phyloP scores from a whole-genome alignment of 2,329 filamentous ascomycete species.

The Botrytis byssoidea region DNA sequence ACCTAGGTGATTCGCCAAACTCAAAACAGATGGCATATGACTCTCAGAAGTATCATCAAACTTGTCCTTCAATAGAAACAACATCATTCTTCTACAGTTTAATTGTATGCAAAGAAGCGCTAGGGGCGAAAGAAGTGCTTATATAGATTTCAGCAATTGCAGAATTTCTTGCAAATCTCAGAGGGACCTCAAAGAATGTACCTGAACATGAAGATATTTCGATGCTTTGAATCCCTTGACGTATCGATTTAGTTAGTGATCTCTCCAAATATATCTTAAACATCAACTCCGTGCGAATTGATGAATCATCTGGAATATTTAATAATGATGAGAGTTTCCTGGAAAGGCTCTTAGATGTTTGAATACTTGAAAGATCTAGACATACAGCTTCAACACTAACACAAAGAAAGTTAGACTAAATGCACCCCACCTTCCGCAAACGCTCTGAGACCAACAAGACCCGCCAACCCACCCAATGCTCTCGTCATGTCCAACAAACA shows the following conservation, averaged over 20 bases:
- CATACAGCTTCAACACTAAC: background rate
- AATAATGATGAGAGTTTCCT: background rate
- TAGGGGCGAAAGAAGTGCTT: background rate
- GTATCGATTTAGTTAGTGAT: background rate
- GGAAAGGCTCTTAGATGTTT: background rate
- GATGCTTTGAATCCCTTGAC: background rate
- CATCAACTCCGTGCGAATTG: background rate
- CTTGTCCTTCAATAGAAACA: background rate
- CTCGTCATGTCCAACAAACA: constrained; percentile 12
- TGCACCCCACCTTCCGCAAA: constrained; percentile 9
- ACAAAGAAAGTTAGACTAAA: constrained; percentile 3
- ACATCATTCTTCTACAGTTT: background rate
- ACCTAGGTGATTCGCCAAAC: background rate
- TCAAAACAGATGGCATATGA: background rate
- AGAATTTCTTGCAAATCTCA: background rate
- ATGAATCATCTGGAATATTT: background rate
- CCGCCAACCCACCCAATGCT: constrained; percentile 1
- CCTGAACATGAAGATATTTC: background rate
- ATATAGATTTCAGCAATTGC: background rate
- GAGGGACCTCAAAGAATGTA: background rate
- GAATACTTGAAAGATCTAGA: background rate
- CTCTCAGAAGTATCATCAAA: background rate
- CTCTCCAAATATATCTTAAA: background rate
- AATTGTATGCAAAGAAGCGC: background rate
- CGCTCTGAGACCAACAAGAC: background rate